Evolutionary conservation across 257 asterid species (phyloP).

Genomic region (Voacanga thouarsii): DNA sequence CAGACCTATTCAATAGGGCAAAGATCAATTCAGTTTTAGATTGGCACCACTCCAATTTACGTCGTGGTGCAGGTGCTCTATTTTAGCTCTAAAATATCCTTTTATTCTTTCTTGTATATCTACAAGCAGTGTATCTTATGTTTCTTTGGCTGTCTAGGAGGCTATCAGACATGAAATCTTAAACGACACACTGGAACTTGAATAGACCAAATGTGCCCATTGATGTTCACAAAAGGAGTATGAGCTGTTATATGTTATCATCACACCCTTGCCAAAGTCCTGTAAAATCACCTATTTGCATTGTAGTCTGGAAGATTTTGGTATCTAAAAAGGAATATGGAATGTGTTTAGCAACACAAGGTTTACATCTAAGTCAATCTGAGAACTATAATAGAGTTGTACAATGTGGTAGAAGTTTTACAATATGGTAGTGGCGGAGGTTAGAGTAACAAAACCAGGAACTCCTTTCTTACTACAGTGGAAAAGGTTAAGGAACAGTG

Average conservation of each 20-base stretch:
- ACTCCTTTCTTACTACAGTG: not conserved
- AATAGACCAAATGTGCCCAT: not conserved
- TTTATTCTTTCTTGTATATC: not conserved
- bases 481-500: not conserved
- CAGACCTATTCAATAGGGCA: slow-evolving; percentile 71
- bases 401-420: not conserved
- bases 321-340: not conserved
- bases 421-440: not conserved
- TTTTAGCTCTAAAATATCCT: slow-evolving; percentile 6
- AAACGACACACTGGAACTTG: not conserved
- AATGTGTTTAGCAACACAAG: not conserved
- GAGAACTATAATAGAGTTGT: not conserved
- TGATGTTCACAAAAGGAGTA: not conserved
- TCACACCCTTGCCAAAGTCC: not conserved
- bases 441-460: not conserved
- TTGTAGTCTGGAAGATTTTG: not conserved
- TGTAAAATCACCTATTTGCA: not conserved
- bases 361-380: too few species aligned
- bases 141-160: not conserved
- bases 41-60: slow-evolving; percentile 90
- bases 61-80: slow-evolving; percentile 71
- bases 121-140: not conserved
- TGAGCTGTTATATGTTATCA: not conserved
- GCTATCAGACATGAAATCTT: not conserved
- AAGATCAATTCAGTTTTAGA: slow-evolving; percentile 80